Conservation (phyloP, 2,329 filamentous ascomycete species). For the Setomelanomma holmii region DNA sequence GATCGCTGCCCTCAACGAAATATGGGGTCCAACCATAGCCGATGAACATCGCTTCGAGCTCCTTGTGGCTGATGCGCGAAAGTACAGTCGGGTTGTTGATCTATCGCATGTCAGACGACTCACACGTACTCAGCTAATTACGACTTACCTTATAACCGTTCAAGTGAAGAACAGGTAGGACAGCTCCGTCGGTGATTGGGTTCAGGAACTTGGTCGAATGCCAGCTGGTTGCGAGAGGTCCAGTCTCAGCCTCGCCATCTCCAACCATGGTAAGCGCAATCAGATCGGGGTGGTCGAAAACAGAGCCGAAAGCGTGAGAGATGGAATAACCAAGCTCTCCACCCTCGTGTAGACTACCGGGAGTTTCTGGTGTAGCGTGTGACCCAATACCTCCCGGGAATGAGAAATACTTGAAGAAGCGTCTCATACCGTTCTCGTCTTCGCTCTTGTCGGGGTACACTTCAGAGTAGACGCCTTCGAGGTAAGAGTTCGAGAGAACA, state of each 20-base stretch:
- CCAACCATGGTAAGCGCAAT: constrained; percentile 81
- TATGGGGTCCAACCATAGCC: constrained; percentile 83
- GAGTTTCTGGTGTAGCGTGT: constrained; percentile 80
- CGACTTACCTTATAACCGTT: constrained; percentile 79
- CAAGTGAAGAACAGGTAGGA: constrained; percentile 77
- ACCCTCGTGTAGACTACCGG: constrained; percentile 78
- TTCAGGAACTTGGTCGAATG: constrained; percentile 85
- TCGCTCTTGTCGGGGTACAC: constrained; percentile 78
- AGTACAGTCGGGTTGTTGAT: constrained; percentile 63
- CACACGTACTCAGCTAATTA: not conserved
- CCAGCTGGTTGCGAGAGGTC: constrained; percentile 79
- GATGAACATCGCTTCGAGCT: constrained; percentile 71
- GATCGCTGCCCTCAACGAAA: constrained; percentile 78
- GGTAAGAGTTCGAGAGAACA: constrained; percentile 76
- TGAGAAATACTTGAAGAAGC: constrained; percentile 84
- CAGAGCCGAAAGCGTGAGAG: constrained; percentile 78
- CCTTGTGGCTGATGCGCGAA: constrained; percentile 75
- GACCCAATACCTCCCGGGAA: constrained; percentile 81
- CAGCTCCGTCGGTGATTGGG: constrained; percentile 77
- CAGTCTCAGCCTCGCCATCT: constrained; percentile 82
- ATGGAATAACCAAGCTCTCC: constrained; percentile 84
- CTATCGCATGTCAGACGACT: constrained; percentile 17
- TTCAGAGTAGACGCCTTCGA: constrained; percentile 79
- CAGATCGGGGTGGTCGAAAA: constrained; percentile 76
- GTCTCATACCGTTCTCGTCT: constrained; percentile 71